Conservation (phyloP, 1,139 yeast genomes). For the Diutina scorzettiae region DNA sequence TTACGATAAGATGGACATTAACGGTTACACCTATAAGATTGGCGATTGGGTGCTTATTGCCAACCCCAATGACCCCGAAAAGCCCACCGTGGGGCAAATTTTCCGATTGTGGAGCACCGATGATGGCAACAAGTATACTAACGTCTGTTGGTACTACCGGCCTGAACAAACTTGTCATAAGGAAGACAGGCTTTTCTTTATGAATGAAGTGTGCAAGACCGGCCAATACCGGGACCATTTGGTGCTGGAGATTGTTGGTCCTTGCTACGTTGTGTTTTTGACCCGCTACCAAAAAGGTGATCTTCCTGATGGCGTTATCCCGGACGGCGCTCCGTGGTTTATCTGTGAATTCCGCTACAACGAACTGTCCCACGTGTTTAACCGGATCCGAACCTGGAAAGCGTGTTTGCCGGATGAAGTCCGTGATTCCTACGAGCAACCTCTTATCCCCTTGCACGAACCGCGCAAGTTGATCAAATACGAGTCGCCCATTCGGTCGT, state of each 20-base stretch:
- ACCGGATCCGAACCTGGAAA: conserved; percentile 95
- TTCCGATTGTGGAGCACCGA: conserved; percentile 83
- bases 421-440: conserved; percentile 65
- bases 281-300: conserved; percentile 93
- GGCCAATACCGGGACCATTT: conserved; percentile 94
- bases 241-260: conserved; percentile 79
- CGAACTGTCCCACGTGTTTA: conserved; percentile 79
- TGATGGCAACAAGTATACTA: conserved; percentile 80
- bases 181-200: conserved; percentile 76
- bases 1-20: conserved; percentile 58
- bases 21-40: conserved; percentile 64
- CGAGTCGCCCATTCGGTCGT: conserved; percentile 73
- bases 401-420: conserved; percentile 97
- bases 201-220: conserved; percentile 90
- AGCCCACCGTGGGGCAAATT: conserved; percentile 89
- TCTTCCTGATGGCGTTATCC: conserved; percentile 55
- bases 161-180: conserved; percentile 97
- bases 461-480: conserved; percentile 60
- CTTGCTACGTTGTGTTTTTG: conserved; percentile 89
- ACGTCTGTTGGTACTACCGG: conserved; percentile 95
- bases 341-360: conserved; percentile 93
- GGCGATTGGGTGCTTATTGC: conserved; percentile 92
- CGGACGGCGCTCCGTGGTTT: conserved; percentile 71
- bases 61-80: conserved; percentile 76
- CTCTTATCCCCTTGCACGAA: conserved; percentile 39